phyloP scores from a whole-genome alignment of 1,284 basidiomycete genomes.

The Hemileia vastatrix region DNA sequence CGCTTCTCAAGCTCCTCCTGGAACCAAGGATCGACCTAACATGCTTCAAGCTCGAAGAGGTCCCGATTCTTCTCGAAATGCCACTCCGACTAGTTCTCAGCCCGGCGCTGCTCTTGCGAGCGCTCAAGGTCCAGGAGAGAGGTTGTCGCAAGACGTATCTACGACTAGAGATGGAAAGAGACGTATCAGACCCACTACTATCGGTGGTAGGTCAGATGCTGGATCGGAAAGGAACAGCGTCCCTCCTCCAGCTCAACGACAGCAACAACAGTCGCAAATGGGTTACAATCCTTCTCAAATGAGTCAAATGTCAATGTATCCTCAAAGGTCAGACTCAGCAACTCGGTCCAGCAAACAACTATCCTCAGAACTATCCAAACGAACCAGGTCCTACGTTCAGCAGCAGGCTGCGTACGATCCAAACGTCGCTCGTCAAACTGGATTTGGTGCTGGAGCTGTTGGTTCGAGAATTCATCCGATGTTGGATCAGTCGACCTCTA shows the following conservation, averaged over 20 bases:
- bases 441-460: neutral
- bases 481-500: neutral
- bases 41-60: conserved; percentile 31
- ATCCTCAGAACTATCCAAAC: neutral
- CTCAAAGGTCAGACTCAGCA: neutral
- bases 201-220: conserved; percentile 16
- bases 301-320: neutral
- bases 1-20: neutral
- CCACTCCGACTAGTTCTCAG: conserved; percentile 10
- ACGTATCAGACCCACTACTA: conserved; percentile 37
- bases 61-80: neutral
- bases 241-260: neutral
- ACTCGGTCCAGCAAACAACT: neutral
- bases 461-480: neutral
- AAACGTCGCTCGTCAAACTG: neutral
- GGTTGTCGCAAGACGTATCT: conserved; percentile 32
- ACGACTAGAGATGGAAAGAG: conserved; percentile 38
- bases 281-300: too few species aligned
- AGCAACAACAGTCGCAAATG: too few species aligned
- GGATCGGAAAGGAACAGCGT: neutral
- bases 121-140: neutral
- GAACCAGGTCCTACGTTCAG: neutral
- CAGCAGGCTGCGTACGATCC: neutral
- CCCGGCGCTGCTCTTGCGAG: neutral
- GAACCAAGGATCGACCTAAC: conserved; percentile 30